Conservation (phyloP, 805 yeast species). For the Candida sanyiensis region DNA sequence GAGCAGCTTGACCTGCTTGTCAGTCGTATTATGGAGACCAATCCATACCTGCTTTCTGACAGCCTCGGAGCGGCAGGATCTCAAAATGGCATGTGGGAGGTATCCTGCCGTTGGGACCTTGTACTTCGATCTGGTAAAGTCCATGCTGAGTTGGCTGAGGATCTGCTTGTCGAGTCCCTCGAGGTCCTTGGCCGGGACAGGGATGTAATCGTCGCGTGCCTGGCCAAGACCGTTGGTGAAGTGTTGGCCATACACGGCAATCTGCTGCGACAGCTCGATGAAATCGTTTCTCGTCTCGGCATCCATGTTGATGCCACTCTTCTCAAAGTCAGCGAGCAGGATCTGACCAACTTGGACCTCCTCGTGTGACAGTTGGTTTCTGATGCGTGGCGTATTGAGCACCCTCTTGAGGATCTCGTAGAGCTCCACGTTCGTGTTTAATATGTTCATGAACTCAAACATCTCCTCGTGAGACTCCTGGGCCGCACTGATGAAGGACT, state of each 20-base stretch:
- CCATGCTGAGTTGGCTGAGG: conserved; percentile 28
- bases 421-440: conserved; percentile 77
- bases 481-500: conserved; percentile 67
- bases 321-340: conserved; percentile 76
- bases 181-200: conserved; percentile 20
- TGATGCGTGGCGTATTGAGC: conserved; percentile 33
- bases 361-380: conserved; percentile 49
- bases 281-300: conserved; percentile 59
- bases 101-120: conserved; percentile 57
- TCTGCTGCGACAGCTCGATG: conserved; percentile 71
- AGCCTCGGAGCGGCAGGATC: conserved; percentile 47
- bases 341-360: conserved; percentile 80
- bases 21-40: conserved; percentile 59
- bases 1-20: conserved; percentile 54
- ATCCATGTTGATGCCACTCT: conserved; percentile 82
- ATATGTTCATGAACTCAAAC: conserved; percentile 89
- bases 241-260: conserved; percentile 75
- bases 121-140: conserved; percentile 35
- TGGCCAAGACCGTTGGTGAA: conserved; percentile 38
- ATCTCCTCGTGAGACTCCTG: conserved; percentile 81
- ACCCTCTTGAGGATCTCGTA: conserved; percentile 55
- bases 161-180: conserved; percentile 22
- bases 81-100: conserved; percentile 58
- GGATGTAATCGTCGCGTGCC: conserved; percentile 15
- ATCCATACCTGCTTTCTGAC: conserved; percentile 71